phyloP scores from a whole-genome alignment of 768 basidiomycete species.

The Pleurotus salmoneostramineus region DNA sequence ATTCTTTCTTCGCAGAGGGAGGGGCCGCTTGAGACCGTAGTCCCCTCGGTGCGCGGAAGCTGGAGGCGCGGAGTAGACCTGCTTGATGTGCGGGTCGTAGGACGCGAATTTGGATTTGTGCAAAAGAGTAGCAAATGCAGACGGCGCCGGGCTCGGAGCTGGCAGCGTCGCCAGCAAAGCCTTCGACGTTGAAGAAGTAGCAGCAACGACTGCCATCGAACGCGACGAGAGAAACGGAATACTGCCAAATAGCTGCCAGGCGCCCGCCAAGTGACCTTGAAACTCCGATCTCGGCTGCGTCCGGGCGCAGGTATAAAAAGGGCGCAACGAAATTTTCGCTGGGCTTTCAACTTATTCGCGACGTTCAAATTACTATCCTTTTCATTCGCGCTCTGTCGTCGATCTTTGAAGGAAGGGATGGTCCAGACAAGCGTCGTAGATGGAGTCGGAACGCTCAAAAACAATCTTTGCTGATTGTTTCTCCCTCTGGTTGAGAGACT shows the following conservation, averaged over 20 bases:
- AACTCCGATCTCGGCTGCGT: neutral
- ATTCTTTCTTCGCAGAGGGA: slow-evolving; percentile 60
- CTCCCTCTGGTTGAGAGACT: slow-evolving; percentile 86
- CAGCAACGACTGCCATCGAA: neutral
- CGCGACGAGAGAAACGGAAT: neutral
- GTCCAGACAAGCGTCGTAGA: slow-evolving; percentile 94
- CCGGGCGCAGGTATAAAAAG: neutral
- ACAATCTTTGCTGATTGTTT: slow-evolving; percentile 90
- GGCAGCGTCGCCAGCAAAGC: neutral
- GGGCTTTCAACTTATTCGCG: slow-evolving; percentile 30
- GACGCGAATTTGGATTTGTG: slow-evolving; percentile 80
- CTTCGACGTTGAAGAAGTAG: slow-evolving; percentile 4
- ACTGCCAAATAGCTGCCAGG: neutral
- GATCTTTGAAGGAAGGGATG: slow-evolving; percentile 53
- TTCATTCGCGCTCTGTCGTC: slow-evolving; percentile 34
- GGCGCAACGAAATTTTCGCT: neutral
- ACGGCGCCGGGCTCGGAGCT: slow-evolving; percentile 34
- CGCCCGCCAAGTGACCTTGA: neutral
- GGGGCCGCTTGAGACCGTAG: slow-evolving; percentile 84
- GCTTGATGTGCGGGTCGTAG: slow-evolving; percentile 71
- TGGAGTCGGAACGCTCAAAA: slow-evolving; percentile 63
- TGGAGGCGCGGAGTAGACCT: slow-evolving; percentile 70
- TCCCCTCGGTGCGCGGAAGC: slow-evolving; percentile 74
- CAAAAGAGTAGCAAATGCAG: slow-evolving; percentile 73
- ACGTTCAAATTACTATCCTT: slow-evolving; percentile 82